phyloP scores from a whole-genome alignment of 2,329 filamentous ascomycete species.

The Penicillium aurantiogriseum region DNA sequence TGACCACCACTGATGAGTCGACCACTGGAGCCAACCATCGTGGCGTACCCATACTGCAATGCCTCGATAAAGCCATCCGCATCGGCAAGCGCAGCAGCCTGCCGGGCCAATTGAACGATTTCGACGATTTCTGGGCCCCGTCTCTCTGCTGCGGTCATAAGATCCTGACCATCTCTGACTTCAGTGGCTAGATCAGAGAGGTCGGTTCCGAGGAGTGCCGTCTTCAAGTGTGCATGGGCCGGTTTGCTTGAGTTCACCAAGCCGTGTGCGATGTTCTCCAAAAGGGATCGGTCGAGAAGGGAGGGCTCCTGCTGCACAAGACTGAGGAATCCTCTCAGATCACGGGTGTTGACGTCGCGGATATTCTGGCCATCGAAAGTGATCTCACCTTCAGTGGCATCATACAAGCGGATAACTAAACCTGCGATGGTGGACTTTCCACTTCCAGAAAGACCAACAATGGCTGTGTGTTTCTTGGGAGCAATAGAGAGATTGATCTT shows the following conservation, averaged over 20 bases:
- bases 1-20: slow-evolving; percentile 74
- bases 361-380: slow-evolving; percentile 64
- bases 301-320: slow-evolving; percentile 26
- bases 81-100: slow-evolving; percentile 57
- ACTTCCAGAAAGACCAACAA: slow-evolving; percentile 56
- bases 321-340: slow-evolving; percentile 24
- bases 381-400: slow-evolving; percentile 61
- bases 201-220: slow-evolving; percentile 48
- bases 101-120: slow-evolving; percentile 46
- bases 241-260: slow-evolving; percentile 39
- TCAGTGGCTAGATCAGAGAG: slow-evolving; percentile 47
- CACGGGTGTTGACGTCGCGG: slow-evolving; percentile 52
- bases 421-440: slow-evolving; percentile 66
- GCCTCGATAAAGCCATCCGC: slow-evolving; percentile 42
- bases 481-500: slow-evolving; percentile 28
- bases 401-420: slow-evolving; percentile 63
- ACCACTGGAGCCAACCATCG: slow-evolving; percentile 72
- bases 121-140: slow-evolving; percentile 49
- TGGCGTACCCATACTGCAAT: slow-evolving; percentile 59
- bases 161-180: slow-evolving; percentile 51
- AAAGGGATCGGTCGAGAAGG: slow-evolving; percentile 22
- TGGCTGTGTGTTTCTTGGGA: slow-evolving; percentile 52
- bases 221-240: slow-evolving; percentile 21
- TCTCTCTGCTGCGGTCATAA: slow-evolving; percentile 46
- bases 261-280: slow-evolving; percentile 43